phyloP scores from a whole-genome alignment of 176 grass and related monocot species.

The Zoysia pacifica region DNA sequence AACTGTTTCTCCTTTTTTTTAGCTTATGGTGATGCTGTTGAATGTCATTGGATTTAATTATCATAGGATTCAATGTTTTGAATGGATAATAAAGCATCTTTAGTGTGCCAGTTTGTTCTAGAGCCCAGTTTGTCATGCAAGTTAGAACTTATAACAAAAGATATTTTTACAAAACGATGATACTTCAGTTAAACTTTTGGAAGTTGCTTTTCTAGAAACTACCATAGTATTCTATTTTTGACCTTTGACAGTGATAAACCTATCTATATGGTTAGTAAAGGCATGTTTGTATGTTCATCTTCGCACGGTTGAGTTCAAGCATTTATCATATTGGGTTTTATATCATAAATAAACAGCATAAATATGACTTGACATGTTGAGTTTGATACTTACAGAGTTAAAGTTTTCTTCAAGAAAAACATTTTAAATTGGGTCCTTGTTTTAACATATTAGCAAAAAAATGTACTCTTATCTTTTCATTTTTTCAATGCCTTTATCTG shows the following conservation, averaged over 20 bases:
- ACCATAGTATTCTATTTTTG: neutral
- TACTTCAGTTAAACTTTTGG: neutral
- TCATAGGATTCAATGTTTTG: conserved; percentile 5
- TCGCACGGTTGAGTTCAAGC: neutral
- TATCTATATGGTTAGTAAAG: neutral
- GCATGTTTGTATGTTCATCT: neutral
- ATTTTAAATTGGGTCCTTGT: neutral
- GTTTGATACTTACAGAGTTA: neutral
- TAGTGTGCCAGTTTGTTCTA: neutral
- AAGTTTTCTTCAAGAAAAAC: conserved; percentile 4
- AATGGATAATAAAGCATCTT: neutral
- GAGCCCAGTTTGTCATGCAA: neutral
- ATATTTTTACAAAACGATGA: neutral
- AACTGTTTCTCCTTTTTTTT: neutral
- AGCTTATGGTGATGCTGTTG: neutral
- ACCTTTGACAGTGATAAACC: conserved; percentile 7
- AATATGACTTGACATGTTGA: neutral
- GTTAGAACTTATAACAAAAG: conserved; percentile 12
- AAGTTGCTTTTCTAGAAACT: neutral
- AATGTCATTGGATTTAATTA: neutral
- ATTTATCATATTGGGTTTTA: neutral
- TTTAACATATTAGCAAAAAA: neutral
- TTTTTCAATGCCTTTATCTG: neutral
- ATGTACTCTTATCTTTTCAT: no score
- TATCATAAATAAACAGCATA: conserved; percentile 10